A percentile compares a stretch with the other conserved stretches of the same genome.
phyloP scores from a whole-genome alignment of 495 filamentous ascomycete species.

The Daldinia bambusicola region DNA sequence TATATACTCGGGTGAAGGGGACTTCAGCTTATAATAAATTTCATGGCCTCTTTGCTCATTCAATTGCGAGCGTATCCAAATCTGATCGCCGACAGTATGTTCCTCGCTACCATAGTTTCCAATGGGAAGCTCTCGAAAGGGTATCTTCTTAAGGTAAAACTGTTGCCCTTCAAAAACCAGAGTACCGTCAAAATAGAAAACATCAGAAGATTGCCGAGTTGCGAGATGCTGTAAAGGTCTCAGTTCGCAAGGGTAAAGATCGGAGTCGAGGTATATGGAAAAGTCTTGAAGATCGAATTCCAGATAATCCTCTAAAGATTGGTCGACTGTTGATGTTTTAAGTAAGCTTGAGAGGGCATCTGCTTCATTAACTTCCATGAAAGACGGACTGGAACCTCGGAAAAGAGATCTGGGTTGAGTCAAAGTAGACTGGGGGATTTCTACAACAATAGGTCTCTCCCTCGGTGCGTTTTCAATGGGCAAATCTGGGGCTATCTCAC shows the following conservation, averaged over 20 bases:
- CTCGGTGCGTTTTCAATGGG: neutral
- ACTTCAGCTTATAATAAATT: constrained; percentile 70
- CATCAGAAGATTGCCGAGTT: constrained; percentile 47
- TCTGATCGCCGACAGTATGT: constrained; percentile 60
- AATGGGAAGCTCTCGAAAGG: constrained; percentile 67
- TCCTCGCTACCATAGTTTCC: constrained; percentile 68
- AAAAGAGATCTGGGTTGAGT: constrained; percentile 41
- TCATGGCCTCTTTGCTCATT: constrained; percentile 46
- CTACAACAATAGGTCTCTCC: constrained; percentile 34
- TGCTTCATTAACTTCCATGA: constrained; percentile 40
- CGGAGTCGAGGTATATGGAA: constrained; percentile 57
- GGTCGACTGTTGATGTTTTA: neutral
- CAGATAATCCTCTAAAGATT: constrained; percentile 43
- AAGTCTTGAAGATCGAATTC: constrained; percentile 64
- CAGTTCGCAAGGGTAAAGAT: constrained; percentile 57
- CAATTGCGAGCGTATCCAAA: constrained; percentile 68
- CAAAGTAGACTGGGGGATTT: constrained; percentile 45
- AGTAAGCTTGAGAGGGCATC: constrained; percentile 46
- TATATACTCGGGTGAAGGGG: constrained; percentile 65
- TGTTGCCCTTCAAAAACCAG: constrained; percentile 56
- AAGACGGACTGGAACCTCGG: constrained; percentile 34
- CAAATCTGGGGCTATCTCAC: constrained; percentile 26
- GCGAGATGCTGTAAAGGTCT: constrained; percentile 62
- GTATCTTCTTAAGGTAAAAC: constrained; percentile 63
- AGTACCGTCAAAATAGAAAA: constrained; percentile 68